Percentiles rank a stretch among this genome's conserved stretches.
These are phyloP conservation scores for Nicotiana noctiflora DNA, from an alignment of 257 asterid genomes.

Conservation along the genomic window DNA sequence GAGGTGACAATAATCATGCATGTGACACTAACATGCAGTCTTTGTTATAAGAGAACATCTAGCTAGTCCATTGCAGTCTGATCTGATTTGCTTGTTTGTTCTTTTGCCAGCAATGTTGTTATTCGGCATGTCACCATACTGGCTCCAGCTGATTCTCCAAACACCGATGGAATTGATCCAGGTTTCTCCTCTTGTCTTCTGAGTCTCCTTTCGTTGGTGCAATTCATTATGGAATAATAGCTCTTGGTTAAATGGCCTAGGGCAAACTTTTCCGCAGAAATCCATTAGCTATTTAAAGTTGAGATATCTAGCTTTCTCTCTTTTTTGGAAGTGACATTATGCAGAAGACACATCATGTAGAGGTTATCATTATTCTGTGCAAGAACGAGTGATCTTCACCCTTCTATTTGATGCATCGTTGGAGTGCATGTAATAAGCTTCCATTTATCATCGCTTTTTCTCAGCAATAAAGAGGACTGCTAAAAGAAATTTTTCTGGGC, in stretches of 20 bases:
- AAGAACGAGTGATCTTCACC: background rate
- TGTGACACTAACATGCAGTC: too few species aligned
- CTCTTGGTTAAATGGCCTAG: background rate
- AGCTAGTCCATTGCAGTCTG: background rate
- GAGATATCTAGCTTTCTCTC: background rate
- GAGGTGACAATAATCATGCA: too few species aligned
- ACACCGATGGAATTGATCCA: slow-evolving; percentile 98
- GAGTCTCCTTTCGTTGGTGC: background rate
- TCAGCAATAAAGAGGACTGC: background rate
- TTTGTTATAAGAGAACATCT: too few species aligned
- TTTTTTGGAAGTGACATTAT: background rate
- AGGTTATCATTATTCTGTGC: background rate
- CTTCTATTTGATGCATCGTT: background rate
- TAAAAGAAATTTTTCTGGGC: background rate
- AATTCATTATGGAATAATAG: background rate
- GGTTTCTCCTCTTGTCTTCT: slow-evolving; percentile 28
- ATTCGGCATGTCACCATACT: slow-evolving; percentile 73
- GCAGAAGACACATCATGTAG: background rate
- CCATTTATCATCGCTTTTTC: background rate
- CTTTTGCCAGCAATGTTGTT: slow-evolving; percentile 62
- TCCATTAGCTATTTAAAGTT: background rate
- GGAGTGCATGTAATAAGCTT: background rate
- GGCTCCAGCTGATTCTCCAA: slow-evolving; percentile 94
- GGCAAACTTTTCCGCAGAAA: background rate
- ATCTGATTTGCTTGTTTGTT: slow-evolving; percentile 2